These are phyloP conservation scores for Podospora pseudopauciseta DNA, from an alignment of 495 filamentous ascomycete species.

Conservation along the genomic window DNA sequence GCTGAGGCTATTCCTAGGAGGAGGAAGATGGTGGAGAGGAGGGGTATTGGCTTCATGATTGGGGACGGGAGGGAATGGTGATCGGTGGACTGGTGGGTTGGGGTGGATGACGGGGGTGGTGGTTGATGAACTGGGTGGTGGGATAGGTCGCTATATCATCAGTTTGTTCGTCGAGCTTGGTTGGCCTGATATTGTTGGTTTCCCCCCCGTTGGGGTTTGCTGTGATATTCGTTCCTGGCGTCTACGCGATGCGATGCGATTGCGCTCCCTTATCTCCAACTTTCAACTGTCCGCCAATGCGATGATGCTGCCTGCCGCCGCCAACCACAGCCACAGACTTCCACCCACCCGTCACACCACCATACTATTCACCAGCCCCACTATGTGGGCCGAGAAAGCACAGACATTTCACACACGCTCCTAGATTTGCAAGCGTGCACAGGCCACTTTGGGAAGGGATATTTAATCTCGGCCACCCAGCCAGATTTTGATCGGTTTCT, in stretches of 20 bases:
- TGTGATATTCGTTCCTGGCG: neutral
- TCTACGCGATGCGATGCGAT: neutral
- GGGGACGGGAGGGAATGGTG: conserved; percentile 1
- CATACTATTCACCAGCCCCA: neutral
- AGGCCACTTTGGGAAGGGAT: conserved; percentile 12
- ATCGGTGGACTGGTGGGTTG: neutral
- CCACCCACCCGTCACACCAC: neutral
- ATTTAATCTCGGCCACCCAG: conserved; percentile 12
- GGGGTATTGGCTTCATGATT: conserved; percentile 34
- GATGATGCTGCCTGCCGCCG: neutral
- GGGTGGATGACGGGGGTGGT: neutral
- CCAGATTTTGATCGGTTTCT: conserved; percentile 21
- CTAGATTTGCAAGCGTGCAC: conserved; percentile 25
- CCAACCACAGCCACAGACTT: neutral
- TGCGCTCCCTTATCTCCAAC: neutral
- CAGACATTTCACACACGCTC: conserved; percentile 2
- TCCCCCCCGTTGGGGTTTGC: neutral
- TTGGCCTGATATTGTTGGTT: neutral
- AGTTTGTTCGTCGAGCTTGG: neutral
- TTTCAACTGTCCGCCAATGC: neutral
- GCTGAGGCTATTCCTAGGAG: conserved; percentile 34
- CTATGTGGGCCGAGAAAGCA: neutral
- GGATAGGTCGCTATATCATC: neutral
- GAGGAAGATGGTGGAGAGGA: conserved; percentile 26
- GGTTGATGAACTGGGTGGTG: neutral